phyloP scores from a whole-genome alignment of 2,329 filamentous ascomycete species.

The Calycina marina region DNA sequence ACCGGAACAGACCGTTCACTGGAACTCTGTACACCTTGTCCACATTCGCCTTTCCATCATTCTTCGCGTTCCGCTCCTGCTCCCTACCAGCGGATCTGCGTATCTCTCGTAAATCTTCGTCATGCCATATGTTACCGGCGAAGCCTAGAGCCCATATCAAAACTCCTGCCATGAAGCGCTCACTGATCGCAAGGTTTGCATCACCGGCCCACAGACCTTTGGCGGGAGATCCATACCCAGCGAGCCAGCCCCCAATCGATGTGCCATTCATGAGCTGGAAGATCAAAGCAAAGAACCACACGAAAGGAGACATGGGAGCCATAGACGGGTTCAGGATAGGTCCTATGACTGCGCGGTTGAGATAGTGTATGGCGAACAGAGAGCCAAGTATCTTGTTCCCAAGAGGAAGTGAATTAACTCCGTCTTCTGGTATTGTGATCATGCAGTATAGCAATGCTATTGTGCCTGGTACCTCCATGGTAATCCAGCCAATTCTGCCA shows the following conservation, averaged over 20 bases:
- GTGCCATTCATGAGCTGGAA: constrained; percentile 78
- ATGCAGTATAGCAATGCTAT: constrained; percentile 69
- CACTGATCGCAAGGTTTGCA: constrained; percentile 23
- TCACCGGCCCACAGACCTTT: constrained; percentile 33
- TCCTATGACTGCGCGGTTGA: constrained; percentile 73
- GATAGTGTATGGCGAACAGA: constrained; percentile 61
- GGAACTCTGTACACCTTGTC: constrained; percentile 83
- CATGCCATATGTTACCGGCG: constrained; percentile 71
- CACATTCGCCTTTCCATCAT: constrained; percentile 32
- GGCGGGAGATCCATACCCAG: constrained; percentile 60
- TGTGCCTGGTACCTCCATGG: constrained; percentile 75
- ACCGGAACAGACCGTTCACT: constrained; percentile 65
- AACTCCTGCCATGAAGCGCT: constrained; percentile 45
- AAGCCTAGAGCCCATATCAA: constrained; percentile 65
- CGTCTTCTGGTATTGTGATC: constrained; percentile 45
- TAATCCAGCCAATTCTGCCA: constrained; percentile 73
- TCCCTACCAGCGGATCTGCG: constrained; percentile 51
- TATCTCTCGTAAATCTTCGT: constrained; percentile 80
- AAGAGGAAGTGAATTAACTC: constrained; percentile 50
- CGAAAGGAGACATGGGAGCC: constrained; percentile 65
- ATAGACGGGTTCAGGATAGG: constrained; percentile 82
- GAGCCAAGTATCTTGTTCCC: constrained; percentile 64
- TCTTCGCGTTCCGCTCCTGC: constrained; percentile 30
- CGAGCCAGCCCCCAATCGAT: constrained; percentile 67
- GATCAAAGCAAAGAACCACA: constrained; percentile 46